Percentiles rank a stretch among this genome's conserved stretches.
Conservation (phyloP, 257 asterid species). For the Rauvolfia tetraphylla region DNA sequence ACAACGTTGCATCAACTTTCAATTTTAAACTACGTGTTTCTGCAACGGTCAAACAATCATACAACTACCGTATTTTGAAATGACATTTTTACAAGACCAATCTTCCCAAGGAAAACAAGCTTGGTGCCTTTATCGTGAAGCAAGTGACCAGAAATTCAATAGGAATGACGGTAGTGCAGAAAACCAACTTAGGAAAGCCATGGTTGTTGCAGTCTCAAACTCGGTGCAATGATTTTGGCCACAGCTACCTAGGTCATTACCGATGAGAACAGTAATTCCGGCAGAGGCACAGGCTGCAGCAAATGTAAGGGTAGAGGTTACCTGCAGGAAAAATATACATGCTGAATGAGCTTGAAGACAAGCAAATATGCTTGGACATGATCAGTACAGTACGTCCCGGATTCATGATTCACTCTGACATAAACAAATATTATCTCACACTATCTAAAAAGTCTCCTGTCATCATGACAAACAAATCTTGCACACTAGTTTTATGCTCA, state of each 20-base stretch:
- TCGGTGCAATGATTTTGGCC: slow-evolving; percentile 72
- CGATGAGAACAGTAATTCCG: slow-evolving; percentile 90
- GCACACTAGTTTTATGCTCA: not conserved
- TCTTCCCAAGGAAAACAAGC: not conserved
- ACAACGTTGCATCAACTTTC: slow-evolving; percentile 4
- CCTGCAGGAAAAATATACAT: slow-evolving; percentile 45
- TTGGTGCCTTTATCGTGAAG: slow-evolving; percentile 54
- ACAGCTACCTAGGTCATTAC: slow-evolving; percentile 77
- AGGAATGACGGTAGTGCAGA: slow-evolving; percentile 78
- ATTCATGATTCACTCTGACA: not conserved
- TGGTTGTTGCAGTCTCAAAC: slow-evolving; percentile 91
- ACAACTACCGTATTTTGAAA: slow-evolving; percentile 7
- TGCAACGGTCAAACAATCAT: slow-evolving; percentile 1
- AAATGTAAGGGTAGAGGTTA: slow-evolving; percentile 79
- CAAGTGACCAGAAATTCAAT: slow-evolving; percentile 85
- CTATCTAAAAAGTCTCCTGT: not conserved
- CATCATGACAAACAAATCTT: not conserved
- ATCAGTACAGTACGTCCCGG: not conserved
- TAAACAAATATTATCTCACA: not conserved
- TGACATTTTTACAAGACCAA: not conserved
- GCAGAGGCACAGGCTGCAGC: slow-evolving; percentile 99
- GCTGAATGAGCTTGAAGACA: slow-evolving; percentile 11
- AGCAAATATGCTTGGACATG: no score
- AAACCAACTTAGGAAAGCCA: slow-evolving; percentile 97
- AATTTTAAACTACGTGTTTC: not conserved